Evolutionary conservation across 768 basidiomycete genomes (phyloP).

Genomic region (Kwoniella heveanensis): DNA sequence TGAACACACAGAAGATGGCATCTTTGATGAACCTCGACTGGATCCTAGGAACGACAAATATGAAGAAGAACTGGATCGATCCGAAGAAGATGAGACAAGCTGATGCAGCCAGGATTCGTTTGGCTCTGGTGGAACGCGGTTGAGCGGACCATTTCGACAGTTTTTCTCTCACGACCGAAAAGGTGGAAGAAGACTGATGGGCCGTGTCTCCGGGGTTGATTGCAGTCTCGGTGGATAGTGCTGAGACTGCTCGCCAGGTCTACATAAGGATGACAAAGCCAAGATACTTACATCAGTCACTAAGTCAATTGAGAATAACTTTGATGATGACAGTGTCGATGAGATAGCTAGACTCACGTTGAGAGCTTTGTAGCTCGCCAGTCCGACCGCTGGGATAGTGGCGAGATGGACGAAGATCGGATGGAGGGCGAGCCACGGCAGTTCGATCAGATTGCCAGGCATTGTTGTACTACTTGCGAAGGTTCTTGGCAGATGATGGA

Average conservation of each 20-base stretch:
- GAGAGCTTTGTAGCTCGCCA: constrained; percentile 12
- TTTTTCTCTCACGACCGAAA: background rate
- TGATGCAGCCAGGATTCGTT: background rate
- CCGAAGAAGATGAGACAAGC: background rate
- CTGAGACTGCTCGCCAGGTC: constrained; percentile 17
- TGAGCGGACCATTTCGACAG: constrained; percentile 1
- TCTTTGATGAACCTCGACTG: constrained; percentile 6
- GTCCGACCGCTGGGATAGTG: constrained; percentile 9
- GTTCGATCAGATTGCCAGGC: constrained; percentile 1
- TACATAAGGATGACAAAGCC: background rate
- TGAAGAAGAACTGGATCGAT: constrained; percentile 6
- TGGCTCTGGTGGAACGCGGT: constrained; percentile 7
- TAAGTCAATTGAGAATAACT: too few relatives aligned
- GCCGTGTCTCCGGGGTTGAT: too few relatives aligned
- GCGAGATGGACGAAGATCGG: constrained; percentile 14
- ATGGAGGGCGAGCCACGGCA: constrained; percentile 10
- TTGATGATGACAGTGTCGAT: too few relatives aligned
- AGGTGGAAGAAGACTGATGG: too few relatives aligned
- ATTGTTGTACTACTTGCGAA: background rate
- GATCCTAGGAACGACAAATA: constrained; percentile 6
- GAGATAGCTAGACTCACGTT: constrained; percentile 6
- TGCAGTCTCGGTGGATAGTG: constrained; percentile 5
- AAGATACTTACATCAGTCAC: background rate
- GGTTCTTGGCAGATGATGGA: too few relatives aligned
- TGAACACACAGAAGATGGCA: background rate